Percentiles rank a stretch among this genome's conserved stretches.
Evolutionary conservation across 225 moss, liverwort and hornwort genomes (phyloP).

Genomic region (Pleurozium schreberi): DNA sequence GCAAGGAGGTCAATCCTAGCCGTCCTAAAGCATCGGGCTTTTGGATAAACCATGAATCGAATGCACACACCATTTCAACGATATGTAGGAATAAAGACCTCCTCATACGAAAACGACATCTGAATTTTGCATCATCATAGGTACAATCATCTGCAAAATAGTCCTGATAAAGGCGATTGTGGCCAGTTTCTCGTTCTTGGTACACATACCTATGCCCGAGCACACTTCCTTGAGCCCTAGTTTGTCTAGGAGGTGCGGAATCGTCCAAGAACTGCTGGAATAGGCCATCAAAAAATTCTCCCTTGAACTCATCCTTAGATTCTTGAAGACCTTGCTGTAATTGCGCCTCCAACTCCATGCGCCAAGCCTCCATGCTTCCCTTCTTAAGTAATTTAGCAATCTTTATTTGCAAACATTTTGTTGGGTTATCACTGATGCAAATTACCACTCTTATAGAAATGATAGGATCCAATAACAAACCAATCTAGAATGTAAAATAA

Average conservation of each 20-base stretch:
- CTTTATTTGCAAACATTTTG: background rate
- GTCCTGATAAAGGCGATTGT: background rate
- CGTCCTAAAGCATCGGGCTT: no score
- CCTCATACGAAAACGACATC: background rate
- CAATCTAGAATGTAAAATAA: no score
- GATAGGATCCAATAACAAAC: no score
- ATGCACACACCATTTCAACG: background rate
- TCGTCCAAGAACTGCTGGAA: accelerated
- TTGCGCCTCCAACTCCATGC: accelerated
- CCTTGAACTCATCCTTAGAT: background rate
- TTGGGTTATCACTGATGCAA: background rate
- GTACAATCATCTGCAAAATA: background rate
- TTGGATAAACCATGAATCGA: background rate
- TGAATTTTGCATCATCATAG: background rate
- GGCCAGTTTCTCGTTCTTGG: accelerated
- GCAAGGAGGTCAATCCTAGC: no score
- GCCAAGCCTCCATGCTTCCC: background rate
- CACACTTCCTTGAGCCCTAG: background rate
- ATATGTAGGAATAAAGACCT: background rate
- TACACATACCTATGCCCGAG: accelerated
- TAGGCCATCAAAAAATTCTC: background rate
- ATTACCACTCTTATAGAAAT: background rate
- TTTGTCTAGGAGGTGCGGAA: background rate
- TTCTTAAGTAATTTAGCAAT: background rate
- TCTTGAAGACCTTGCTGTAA: background rate